Evolutionary conservation across 164 flowering plant genomes (phyloP), one percentile per base, ranked within the genome.

Genomic region (Magnolia changhungtana): DNA sequence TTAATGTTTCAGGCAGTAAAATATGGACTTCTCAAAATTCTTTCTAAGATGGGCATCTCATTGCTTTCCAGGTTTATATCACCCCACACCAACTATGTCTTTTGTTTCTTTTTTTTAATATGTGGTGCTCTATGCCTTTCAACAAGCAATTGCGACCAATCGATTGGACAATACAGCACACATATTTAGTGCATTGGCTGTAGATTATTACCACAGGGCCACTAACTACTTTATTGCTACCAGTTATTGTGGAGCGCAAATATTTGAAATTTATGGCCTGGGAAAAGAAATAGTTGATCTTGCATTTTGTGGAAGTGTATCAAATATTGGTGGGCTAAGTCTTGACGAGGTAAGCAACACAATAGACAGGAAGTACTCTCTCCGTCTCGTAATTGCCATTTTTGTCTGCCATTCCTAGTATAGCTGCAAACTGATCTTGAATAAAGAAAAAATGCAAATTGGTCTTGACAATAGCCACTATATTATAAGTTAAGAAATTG

Each of bases 221-320:
- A 27, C 59, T 65, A 50, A 50, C 70, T 16, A 13, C 66, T 72
- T 82, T 66, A 67, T 83, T 67, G 71, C 18, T 3, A 81, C 58
- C 82, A 96, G 99, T 85, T 96, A 96, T 71, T 94, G 99, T 81
- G 99, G 99, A 67, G 99, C 99, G 64, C 99, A 96, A 79, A 96
- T 96, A 84, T 96, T 96, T 89, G 99, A 96, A 88, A 85, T 96
- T 51, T 96, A 94, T 82, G 99, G 99, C 64, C 81, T 96, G 16
- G 99, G 97, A 75, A 84, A 88, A 81, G 98, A 96, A 50, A 81
- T 94, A 79, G 92, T 96, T 72, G 98, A 93, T 86, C 83, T 90
- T 76, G 91, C 98, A 77, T 96, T 96, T 79, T 83, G 89, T 80
- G 99, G 99, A 72, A 96, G 99, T 83, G 85, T 86, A 18, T 94